Base-by-base conservation (phyloP, 805 yeast genomes). In the Metschnikowia koreensis region DNA sequence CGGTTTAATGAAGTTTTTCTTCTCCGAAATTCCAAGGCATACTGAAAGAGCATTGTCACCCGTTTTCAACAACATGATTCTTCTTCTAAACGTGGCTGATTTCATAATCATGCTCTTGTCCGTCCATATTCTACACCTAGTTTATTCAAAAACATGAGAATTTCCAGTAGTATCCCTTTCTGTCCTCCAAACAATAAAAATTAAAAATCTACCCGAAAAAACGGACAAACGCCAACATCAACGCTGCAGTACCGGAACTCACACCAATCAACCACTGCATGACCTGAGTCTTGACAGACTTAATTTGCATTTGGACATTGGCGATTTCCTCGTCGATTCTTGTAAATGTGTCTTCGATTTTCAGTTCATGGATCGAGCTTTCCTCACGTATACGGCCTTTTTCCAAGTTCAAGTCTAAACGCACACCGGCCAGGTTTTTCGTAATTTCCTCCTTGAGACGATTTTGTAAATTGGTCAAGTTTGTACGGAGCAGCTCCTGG, bases 181-280 rank as follows among this genome's bases (percentile, higher is more conserved):
- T n/a, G n/a, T n/a, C n/a, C n/a, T n/a, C n/a, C n/a, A n/a, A n/a
- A n/a, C n/a, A n/a, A 29, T 8, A 29, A 29, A 29, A 29, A 29
- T 15, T 13, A 10, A 22, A n/a, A n/a, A n/a, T n/a, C 28, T 37
- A 88, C 9, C 89, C 82, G 46, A 89, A 74, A 60, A 94, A 75
- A 61, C 99, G 80, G 46, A 92, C 89, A 67, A 94, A 94, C 1
- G 98, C 97, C 61, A 93, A 73, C 47, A 94, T 87, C 52, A 94
- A 77, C 12, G 98, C 98, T 71, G 93, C 89, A 1, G 97, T 89
- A 87, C 98, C 99, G 1, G 98, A 92, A 65, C 96, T 89, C 16
- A 94, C 97, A 76, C 98, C 98, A 61, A 94, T 90, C 57, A 94
- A 79, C 99, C 99, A 94, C 71, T 94, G 99, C 85, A 91, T 82